A percentile compares a stretch with the other conserved stretches of the same genome.
Conservation (phyloP, 2,329 filamentous ascomycete genomes). For the Passalora sequoiae region DNA sequence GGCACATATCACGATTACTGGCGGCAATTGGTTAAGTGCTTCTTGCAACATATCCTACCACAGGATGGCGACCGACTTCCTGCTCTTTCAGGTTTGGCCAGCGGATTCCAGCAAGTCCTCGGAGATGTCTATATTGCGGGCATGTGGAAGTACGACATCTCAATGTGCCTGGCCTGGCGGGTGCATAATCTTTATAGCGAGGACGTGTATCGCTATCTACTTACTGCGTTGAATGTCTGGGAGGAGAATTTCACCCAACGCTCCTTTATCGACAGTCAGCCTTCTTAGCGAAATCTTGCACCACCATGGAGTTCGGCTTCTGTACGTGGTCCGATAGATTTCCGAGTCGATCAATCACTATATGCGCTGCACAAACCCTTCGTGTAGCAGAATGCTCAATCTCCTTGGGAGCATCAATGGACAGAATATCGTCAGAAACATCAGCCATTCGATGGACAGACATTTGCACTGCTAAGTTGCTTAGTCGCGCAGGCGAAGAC, state of each 20-base stretch:
- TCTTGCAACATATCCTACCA: slow-evolving; percentile 7
- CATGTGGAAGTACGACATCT: slow-evolving; percentile 7
- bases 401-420: no score
- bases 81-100: slow-evolving; percentile 12
- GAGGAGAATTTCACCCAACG: no score
- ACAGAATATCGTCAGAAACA: background rate
- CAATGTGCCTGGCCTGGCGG: slow-evolving; percentile 7
- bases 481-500: background rate
- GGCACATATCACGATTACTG: slow-evolving; percentile 10
- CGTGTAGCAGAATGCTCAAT: no score
- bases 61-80: slow-evolving; percentile 6
- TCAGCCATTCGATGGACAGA: background rate
- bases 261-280: background rate
- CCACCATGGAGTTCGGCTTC: slow-evolving; percentile 15
- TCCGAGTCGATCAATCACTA: background rate
- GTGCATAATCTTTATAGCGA: background rate
- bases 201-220: background rate
- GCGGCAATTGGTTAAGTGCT: slow-evolving; percentile 7
- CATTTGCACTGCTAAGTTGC: background rate
- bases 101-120: slow-evolving; percentile 3
- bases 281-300: background rate
- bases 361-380: background rate
- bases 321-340: background rate
- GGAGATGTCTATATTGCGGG: slow-evolving; percentile 10
- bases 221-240: background rate